Percentiles rank a stretch among this genome's conserved stretches.
phyloP scores from a whole-genome alignment of 2,329 filamentous ascomycete species.

The Alternaria arborescens region DNA sequence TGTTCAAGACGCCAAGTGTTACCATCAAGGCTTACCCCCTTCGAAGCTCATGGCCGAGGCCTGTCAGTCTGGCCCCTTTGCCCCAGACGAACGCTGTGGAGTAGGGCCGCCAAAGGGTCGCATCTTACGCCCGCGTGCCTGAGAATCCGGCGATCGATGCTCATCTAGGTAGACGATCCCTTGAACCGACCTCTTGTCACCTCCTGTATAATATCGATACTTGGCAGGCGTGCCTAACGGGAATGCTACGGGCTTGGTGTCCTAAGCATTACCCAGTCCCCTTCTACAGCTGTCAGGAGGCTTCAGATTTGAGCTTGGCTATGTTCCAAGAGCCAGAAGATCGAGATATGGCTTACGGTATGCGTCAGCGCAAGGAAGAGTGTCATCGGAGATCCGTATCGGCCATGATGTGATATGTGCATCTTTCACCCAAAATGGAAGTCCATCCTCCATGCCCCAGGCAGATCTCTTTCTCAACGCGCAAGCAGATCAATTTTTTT shows the following conservation, averaged over 20 bases:
- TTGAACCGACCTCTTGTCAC: slow-evolving; percentile 12
- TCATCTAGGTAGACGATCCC: slow-evolving; percentile 21
- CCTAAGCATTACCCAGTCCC: slow-evolving; percentile 20
- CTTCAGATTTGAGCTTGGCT: slow-evolving; percentile 17
- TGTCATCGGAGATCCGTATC: neutral
- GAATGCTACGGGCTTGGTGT: slow-evolving; percentile 24
- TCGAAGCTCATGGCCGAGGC: slow-evolving; percentile 40
- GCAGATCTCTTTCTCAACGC: neutral
- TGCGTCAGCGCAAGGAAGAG: neutral
- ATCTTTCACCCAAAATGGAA: neutral
- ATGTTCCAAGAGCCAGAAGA: neutral
- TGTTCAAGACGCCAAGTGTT: slow-evolving; percentile 38
- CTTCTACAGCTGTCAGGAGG: slow-evolving; percentile 17
- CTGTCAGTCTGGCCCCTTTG: slow-evolving; percentile 18
- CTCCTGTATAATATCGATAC: slow-evolving; percentile 9
- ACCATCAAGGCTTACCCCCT: slow-evolving; percentile 40
- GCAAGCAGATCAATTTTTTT: neutral
- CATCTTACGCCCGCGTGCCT: slow-evolving; percentile 21
- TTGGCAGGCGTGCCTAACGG: slow-evolving; percentile 20
- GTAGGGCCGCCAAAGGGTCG: slow-evolving; percentile 32
- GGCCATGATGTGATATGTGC: neutral
- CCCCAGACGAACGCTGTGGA: slow-evolving; percentile 36
- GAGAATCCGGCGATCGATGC: slow-evolving; percentile 21
- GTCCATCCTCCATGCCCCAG: neutral
- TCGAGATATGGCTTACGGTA: neutral